Evolutionary conservation across 1,139 yeast genomes (phyloP).

Genomic region (Geotrichum histeridarum): DNA sequence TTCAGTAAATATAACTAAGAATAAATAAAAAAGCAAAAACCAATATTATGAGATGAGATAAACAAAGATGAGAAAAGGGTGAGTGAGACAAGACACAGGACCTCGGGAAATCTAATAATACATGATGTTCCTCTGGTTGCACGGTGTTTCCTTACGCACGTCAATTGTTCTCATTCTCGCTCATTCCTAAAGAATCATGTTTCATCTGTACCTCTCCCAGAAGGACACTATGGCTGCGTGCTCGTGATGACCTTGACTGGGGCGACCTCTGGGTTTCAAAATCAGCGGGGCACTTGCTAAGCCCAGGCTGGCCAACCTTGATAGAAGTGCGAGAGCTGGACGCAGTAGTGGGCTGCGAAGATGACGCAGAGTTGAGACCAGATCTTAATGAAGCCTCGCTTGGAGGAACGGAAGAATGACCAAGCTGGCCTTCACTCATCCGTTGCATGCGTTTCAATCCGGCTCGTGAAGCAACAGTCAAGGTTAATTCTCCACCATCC

Average conservation of each 20-base stretch:
- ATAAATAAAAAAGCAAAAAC: not conserved
- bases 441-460: not conserved
- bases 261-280: not conserved
- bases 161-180: not conserved
- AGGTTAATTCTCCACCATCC: not conserved
- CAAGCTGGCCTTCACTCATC: slow-evolving; percentile 1
- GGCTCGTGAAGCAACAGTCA: not conserved
- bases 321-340: not conserved
- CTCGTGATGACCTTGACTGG: not conserved
- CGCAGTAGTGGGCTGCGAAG: not conserved
- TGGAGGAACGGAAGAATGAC: not conserved
- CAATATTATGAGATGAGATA: not conserved
- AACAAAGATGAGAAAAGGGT: not conserved
- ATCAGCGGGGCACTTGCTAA: not conserved
- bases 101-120: not conserved
- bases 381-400: not conserved
- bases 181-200: not conserved
- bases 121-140: not conserved
- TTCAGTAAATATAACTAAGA: not conserved
- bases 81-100: not conserved
- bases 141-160: not conserved
- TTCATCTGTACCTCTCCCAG: not conserved
- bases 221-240: not conserved
- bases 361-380: not conserved
- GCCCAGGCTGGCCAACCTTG: not conserved